Base-by-base conservation (phyloP, 495 filamentous ascomycete species). In the Hypomontagnella submonticulosa region DNA sequence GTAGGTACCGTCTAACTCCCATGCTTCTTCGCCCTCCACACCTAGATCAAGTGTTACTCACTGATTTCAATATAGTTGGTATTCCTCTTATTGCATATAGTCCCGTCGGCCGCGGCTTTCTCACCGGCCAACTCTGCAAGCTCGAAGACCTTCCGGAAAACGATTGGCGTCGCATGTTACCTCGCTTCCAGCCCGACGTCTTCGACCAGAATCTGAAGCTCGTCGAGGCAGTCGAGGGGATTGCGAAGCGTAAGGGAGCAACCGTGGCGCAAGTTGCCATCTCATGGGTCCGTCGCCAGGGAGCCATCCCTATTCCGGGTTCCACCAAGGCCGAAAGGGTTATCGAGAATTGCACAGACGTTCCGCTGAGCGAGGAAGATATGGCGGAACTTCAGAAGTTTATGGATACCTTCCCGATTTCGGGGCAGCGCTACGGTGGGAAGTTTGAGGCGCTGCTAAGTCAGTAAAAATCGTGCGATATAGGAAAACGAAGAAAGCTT, bases 241-340 rank as follows among this genome's bases (percentile, higher is more conserved):
- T 87, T 9, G 85, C 84, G 0, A 71, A 73, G 12, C 70, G 70
- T 47, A 84, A 85, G 67, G 75, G 76, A 1, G 69, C 53, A 30
- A 83, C 81, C 1, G 47, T 75, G 1, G 75, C 73, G 1, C 85
- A 87, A 66, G 58, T 87, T 41, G 76, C 80, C 2, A 72, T 88
- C 27, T 82, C 82, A 0, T 88, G 85, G 85, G 59, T 86, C 13
- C 23, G 83, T 49, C 76, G 73, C 1, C 83, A 87, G 72, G 85
- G 85, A 0, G 75, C 83, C 42, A 68, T 85, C 13, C 77, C 82
- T 15, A 83, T 84, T 33, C 83, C 81, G 4, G 87, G 87, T 4
- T 85, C 85, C 1, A 86, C 77, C 61, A 80, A 72, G 46, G 72
- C 82, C 20, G 79, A 79, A 57, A 79, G 82, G 15, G 69, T 88